Conservation (phyloP, 2,329 filamentous ascomycete genomes). For the Stachybotrys chlorohalonatus region DNA sequence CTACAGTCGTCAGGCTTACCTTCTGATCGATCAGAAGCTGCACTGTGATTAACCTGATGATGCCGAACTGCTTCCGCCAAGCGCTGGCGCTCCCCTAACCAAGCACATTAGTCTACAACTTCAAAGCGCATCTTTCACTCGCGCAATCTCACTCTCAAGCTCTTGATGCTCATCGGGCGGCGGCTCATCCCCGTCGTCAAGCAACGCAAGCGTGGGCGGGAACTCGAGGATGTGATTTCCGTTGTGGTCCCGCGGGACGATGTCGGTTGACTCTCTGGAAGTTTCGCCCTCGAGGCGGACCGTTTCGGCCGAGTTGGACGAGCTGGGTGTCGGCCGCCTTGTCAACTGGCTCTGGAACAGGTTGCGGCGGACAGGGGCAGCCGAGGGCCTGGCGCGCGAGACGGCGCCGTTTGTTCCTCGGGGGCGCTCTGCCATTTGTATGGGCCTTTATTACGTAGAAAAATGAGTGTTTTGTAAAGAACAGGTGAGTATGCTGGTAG, state of each 20-base stretch:
- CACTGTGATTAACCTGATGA: conserved; percentile 46
- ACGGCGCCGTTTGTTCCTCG: conserved; percentile 11
- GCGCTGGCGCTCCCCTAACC: conserved; percentile 47
- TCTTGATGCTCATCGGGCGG: conserved; percentile 49
- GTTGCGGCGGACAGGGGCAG: conserved; percentile 28
- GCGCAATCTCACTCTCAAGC: conserved; percentile 38
- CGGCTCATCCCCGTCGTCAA: conserved; percentile 46
- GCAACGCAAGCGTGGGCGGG: conserved; percentile 36
- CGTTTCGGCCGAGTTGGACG: conserved; percentile 31
- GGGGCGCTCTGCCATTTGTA: conserved; percentile 14
- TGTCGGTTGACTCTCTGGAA: conserved; percentile 40
- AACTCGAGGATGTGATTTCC: conserved; percentile 54
- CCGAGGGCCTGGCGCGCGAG: conserved; percentile 6
- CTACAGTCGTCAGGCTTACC: conserved; percentile 33
- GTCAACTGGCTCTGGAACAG: conserved; percentile 52
- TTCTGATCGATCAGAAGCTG: conserved; percentile 53
- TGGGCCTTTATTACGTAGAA: too few relatives aligned
- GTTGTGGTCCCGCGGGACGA: conserved; percentile 53
- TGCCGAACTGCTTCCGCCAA: conserved; percentile 53
- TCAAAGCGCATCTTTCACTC: not conserved
- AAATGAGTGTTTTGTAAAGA: too few relatives aligned
- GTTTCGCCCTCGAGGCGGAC: conserved; percentile 39
- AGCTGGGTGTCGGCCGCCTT: conserved; percentile 41
- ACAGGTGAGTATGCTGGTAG: too few relatives aligned
- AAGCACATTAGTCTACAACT: not conserved